Base-by-base conservation (phyloP, 352 stramenopile species). In the Thraustotheca clavata region DNA sequence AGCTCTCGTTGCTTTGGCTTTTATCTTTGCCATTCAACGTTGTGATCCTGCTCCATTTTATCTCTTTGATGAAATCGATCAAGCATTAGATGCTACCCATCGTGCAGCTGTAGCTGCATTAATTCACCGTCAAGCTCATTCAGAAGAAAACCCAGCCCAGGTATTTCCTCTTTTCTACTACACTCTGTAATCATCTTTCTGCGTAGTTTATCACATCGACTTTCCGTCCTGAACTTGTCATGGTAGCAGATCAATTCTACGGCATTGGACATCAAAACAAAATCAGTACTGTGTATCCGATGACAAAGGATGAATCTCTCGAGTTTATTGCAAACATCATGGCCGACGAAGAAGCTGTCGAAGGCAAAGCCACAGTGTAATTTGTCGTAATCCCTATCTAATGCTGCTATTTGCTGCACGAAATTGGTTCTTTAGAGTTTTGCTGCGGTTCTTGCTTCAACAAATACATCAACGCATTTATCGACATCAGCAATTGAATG, bases 11-110 rank as follows among this genome's bases (percentile, higher is more conserved):
- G 96, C 97, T 4, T 81, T 99, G 34, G 96, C 96, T n/a, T 96
- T 99, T 65, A 99, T 99, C 66, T 99, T 99, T 75, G 96, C 98
- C 3, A 99, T 99, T 57, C 89, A 97, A 72, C 87, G 97, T 34
- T 98, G 96, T 62, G 97, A 99, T 70, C 97, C 98, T 57, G 97
- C 97, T 40, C 97, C 98, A 6, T 99, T 99, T 76, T 99, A 99
- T 72, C 83, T 99, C 33, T 99, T 99, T 73, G 98, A 99, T 73
- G 98, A 99, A 70, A 96, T 99, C 46, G 98, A 99, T 69, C 94
- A 99, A 77, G 97, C 97, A 18, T 76, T 99, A n/a, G 98, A 99
- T 75, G 95, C 92, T n/a, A 98, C 92, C 22, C 96, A 99, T 70
- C 90, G 97, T 68, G 87, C 93, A 48, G 86, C 95, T 31, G 96